These are phyloP conservation scores for Metarhizium brunneum DNA, from an alignment of 2,329 filamentous ascomycete species.

Conservation along the genomic window DNA sequence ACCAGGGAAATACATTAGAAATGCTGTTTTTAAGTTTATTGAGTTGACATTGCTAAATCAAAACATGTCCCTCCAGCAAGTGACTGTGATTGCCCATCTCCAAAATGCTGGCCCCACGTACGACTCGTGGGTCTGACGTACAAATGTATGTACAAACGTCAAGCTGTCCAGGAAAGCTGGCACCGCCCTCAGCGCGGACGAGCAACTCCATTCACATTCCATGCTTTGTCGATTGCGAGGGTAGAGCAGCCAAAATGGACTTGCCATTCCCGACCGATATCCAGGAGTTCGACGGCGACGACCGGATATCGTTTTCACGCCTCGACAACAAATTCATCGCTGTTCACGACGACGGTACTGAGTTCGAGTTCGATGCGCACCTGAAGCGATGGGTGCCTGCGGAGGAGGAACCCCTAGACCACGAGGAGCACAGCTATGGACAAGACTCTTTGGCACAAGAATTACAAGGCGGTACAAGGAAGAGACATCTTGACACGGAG, in stretches of 20 bases:
- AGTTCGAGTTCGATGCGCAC: conserved; percentile 71
- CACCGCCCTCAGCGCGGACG: background rate
- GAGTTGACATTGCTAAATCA: too few species aligned
- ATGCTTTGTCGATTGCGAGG: background rate
- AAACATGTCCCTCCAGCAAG: background rate
- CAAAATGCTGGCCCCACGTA: background rate
- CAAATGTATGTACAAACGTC: background rate
- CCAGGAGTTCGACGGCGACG: conserved; percentile 64
- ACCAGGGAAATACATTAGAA: too few species aligned
- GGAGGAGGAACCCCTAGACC: conserved; percentile 35
- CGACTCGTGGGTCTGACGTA: conserved; percentile 4
- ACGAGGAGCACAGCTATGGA: conserved; percentile 6
- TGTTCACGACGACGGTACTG: conserved; percentile 73
- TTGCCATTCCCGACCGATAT: conserved; percentile 47
- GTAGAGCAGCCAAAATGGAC: conserved; percentile 18
- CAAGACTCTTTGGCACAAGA: background rate
- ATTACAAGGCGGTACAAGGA: conserved; percentile 18
- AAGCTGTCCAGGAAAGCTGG: background rate
- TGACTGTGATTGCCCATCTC: background rate
- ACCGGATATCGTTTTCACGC: conserved; percentile 80
- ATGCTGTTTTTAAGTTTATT: too few species aligned
- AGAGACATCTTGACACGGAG: conserved; percentile 32
- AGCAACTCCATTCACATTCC: background rate
- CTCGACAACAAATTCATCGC: conserved; percentile 74
- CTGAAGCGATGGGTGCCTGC: conserved; percentile 68